These are phyloP conservation scores for Solanum paucissectum DNA, from an alignment of 257 asterid genomes.

Conservation along the genomic window DNA sequence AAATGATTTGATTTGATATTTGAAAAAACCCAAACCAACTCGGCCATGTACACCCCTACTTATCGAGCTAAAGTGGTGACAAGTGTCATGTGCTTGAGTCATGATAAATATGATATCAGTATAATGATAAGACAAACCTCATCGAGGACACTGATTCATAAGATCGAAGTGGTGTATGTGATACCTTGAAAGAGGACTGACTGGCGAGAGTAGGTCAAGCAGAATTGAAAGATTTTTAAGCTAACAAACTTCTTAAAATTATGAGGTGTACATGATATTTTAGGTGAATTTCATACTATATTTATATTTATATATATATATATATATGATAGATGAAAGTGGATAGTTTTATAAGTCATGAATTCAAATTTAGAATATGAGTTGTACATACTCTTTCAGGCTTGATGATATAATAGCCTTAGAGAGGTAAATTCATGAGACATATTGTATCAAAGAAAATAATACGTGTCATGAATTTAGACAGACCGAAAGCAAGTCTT, in stretches of 20 bases:
- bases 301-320: too few species aligned
- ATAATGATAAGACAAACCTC: neutral
- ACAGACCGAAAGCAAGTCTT: neutral
- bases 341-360: too few species aligned
- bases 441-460: neutral
- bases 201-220: neutral
- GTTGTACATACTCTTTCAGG: neutral
- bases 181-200: neutral
- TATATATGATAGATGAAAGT: neutral
- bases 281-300: neutral
- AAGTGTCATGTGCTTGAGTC: neutral
- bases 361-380: too few species aligned
- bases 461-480: neutral
- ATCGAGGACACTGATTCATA: neutral
- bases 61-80: neutral
- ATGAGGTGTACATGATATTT: neutral
- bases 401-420: neutral
- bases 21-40: rapidly evolving
- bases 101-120: neutral
- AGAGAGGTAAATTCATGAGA: neutral
- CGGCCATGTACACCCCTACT: too few species aligned
- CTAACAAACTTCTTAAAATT: neutral
- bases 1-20: too few species aligned
- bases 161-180: neutral
- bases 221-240: neutral